Percentiles rank a stretch among this genome's conserved stretches.
phyloP scores from a whole-genome alignment of 2,329 filamentous ascomycete species.

The Exophiala bonariae region DNA sequence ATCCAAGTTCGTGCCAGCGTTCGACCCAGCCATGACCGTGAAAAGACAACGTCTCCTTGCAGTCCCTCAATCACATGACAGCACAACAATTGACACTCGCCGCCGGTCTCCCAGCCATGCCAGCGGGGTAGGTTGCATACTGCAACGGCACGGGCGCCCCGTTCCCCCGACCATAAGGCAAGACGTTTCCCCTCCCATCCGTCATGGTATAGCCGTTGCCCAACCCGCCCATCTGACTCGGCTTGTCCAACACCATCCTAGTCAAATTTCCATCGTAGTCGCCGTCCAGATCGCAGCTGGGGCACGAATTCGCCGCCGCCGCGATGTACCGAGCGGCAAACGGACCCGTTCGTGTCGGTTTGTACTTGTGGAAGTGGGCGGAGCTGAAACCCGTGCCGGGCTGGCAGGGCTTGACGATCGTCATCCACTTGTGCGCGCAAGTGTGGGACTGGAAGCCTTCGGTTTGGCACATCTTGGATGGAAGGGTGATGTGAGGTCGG shows the following conservation, averaged over 20 bases:
- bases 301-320: constrained; percentile 31
- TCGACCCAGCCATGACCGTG: no score
- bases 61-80: constrained; percentile 11
- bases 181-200: constrained; percentile 15
- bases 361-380: constrained; percentile 20
- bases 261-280: constrained; percentile 34
- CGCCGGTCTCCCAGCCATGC: not conserved
- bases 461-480: constrained; percentile 47
- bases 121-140: not conserved
- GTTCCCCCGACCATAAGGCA: constrained; percentile 2
- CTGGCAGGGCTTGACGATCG: constrained; percentile 46
- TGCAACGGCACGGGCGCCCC: not conserved
- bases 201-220: constrained; percentile 24
- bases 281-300: constrained; percentile 33
- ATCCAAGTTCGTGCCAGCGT: no score
- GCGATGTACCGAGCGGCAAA: constrained; percentile 13
- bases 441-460: constrained; percentile 45
- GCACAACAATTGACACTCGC: constrained; percentile 3
- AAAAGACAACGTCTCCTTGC: no score
- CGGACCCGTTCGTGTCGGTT: constrained; percentile 17
- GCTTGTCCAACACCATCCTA: constrained; percentile 28
- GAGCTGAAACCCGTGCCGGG: constrained; percentile 29
- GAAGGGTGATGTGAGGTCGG: constrained; percentile 2
- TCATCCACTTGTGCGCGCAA: constrained; percentile 52
- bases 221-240: constrained; percentile 7